Evolutionary conservation across 192 early-diverging fungal genomes (phyloP).

Genomic region (Linnemannia exigua): DNA sequence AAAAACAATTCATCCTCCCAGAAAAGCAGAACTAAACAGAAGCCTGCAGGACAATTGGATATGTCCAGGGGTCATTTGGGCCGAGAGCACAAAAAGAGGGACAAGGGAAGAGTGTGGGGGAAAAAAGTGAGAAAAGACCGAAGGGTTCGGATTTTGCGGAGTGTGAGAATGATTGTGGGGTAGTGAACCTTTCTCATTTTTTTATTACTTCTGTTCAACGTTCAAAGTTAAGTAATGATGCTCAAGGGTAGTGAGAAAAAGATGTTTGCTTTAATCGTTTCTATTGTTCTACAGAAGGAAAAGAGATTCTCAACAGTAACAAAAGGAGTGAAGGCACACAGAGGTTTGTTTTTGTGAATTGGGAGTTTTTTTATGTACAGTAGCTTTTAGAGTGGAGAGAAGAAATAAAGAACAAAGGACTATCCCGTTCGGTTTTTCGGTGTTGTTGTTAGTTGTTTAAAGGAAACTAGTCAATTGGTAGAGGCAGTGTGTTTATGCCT

Average conservation of each 20-base stretch:
- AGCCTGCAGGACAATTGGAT: background rate
- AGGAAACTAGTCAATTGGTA: background rate
- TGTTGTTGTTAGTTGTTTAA: background rate
- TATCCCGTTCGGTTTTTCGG: background rate
- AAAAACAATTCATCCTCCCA: background rate
- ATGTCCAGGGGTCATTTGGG: background rate
- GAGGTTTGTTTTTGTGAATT: constrained; percentile 3
- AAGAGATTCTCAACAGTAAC: background rate
- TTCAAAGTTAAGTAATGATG: background rate
- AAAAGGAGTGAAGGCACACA: background rate
- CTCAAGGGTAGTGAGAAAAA: background rate
- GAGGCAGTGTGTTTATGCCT: constrained; percentile 13
- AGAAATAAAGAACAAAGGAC: background rate
- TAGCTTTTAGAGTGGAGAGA: constrained; percentile 36
- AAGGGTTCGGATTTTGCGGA: constrained; percentile 1
- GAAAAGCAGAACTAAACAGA: background rate
- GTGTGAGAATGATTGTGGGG: background rate
- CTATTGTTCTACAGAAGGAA: constrained; percentile 1
- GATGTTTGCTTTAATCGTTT: background rate
- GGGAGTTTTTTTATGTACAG: constrained; percentile 37
- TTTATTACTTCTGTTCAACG: too few species aligned
- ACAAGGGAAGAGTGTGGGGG: background rate
- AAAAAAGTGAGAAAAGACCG: constrained; percentile 3
- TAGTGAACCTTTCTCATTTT: background rate
- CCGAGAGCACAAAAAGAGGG: background rate